Conservation (phyloP, 768 basidiomycete species). For the Kwoniella sp. region DNA sequence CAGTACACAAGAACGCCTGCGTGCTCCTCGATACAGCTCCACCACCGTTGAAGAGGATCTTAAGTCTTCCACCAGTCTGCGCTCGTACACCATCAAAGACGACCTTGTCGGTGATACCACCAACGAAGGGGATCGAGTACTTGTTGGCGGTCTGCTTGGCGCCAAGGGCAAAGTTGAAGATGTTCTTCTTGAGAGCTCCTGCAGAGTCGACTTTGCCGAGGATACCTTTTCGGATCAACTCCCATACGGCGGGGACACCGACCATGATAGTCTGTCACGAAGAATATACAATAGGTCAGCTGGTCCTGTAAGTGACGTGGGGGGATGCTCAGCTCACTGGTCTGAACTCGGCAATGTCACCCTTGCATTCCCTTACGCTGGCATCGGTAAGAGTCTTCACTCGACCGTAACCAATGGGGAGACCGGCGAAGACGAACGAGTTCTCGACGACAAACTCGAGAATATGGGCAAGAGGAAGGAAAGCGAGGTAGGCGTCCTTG, state of each 20-base stretch:
- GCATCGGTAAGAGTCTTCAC: conserved; percentile 95
- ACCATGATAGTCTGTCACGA: conserved; percentile 69
- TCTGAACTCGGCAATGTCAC: conserved; percentile 78
- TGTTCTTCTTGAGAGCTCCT: conserved; percentile 67
- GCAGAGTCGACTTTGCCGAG: conserved; percentile 72
- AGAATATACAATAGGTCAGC: conserved; percentile 2
- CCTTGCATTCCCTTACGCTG: conserved; percentile 83
- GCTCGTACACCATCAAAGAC: conserved; percentile 75
- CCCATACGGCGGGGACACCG: conserved; percentile 96
- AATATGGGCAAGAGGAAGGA: conserved; percentile 91
- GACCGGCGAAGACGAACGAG: conserved; percentile 70
- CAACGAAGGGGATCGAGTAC: conserved; percentile 65
- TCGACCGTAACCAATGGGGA: conserved; percentile 83
- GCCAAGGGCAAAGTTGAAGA: conserved; percentile 78
- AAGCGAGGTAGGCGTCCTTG: conserved; percentile 76
- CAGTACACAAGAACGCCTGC: conserved; percentile 82
- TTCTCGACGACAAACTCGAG: conserved; percentile 93
- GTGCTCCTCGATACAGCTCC: conserved; percentile 83
- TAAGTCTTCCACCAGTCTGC: conserved; percentile 84
- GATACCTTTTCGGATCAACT: conserved; percentile 94
- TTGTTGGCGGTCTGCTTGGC: conserved; percentile 65
- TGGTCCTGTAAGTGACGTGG: background rate
- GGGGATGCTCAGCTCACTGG: conserved; percentile 58
- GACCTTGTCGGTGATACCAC: conserved; percentile 69
- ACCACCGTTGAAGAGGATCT: conserved; percentile 76